phyloP scores from a whole-genome alignment of 805 yeast genomes.

The Myxozyma melibiosi region DNA sequence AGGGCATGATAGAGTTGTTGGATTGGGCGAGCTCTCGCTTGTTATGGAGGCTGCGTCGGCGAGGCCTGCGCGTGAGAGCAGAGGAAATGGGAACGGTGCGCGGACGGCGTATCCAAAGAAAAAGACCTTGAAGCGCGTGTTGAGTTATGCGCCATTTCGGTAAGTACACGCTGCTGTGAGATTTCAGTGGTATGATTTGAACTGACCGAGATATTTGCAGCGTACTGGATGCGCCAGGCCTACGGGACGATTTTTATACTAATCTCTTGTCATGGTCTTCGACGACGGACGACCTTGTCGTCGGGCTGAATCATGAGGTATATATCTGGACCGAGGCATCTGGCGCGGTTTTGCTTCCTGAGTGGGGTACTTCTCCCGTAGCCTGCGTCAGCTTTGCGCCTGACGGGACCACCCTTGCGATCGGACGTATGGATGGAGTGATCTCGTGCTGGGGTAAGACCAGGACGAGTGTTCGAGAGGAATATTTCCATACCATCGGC shows the following conservation, averaged over 20 bases:
- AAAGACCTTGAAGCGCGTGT: constrained; percentile 11
- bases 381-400: constrained; percentile 57
- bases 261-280: constrained; percentile 75
- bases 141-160: constrained; percentile 27
- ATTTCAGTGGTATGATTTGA: background rate
- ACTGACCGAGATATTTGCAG: constrained; percentile 43
- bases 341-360: constrained; percentile 51
- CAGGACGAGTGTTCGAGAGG: constrained; percentile 14
- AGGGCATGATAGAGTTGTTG: background rate
- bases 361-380: constrained; percentile 41
- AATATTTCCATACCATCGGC: constrained; percentile 32
- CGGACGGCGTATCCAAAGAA: background rate
- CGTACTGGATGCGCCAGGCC: constrained; percentile 67
- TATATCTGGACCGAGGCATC: constrained; percentile 63
- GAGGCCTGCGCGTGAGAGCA: constrained; percentile 2
- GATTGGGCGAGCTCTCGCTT: constrained; percentile 11
- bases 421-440: constrained; percentile 63
- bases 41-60: constrained; percentile 21
- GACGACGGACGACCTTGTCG: constrained; percentile 54
- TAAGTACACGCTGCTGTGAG: background rate
- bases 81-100: background rate
- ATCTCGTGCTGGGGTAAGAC: constrained; percentile 49
- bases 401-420: constrained; percentile 49
- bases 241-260: constrained; percentile 76
- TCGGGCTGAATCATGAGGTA: constrained; percentile 62